Base-by-base conservation (phyloP, 371 early-diverging fungal species). In the Blakeslea trispora region DNA sequence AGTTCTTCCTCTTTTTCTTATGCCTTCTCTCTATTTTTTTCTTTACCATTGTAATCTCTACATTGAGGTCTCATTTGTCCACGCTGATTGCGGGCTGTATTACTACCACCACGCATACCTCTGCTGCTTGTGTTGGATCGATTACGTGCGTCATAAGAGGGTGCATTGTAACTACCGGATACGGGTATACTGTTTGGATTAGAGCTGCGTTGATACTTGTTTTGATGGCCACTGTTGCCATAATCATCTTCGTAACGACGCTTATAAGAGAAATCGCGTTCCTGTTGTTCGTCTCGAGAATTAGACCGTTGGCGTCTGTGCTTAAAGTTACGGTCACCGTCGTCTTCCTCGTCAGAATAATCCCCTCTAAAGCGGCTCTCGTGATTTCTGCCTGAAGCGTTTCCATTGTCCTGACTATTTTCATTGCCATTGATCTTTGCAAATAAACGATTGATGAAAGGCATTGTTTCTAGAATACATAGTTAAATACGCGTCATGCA, bases 31-130 rank as follows among this genome's bases (percentile, higher is more conserved):
- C n/a, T n/a, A n/a, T n/a, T n/a, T n/a, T n/a, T n/a, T n/a, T n/a
- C n/a, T n/a, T n/a, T 79, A 89, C 91, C 88, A 73, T 88, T 87
- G 66, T 87, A 91, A 53, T 90, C 90, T 45, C 85, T 81, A 59
- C 92, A 91, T 21, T 79, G 79, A 17, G 71, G 72, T 15, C 81
- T 75, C 21, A 60, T 68, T 23, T 46, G 57, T n/a, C 53, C 39
- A 13, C 81, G 68, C 19, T 50, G 48, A 18, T 63, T 66, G 15
- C 28, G 21, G 14, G 62, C 58, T 62, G 60, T 64, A n/a, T 71
- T 72, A 40, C 77, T 77, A 7, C 73, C 70, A 13, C 81, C 69
- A 44, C 73, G 53, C 48, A 49, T 58, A 23, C 60, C 64, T 39
- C 67, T 63, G 15, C 75, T 66, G 31, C 66, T 69, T 43, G 61